Base-by-base conservation (phyloP, 176 grass and related monocot species). In the Thalia dealbata region DNA sequence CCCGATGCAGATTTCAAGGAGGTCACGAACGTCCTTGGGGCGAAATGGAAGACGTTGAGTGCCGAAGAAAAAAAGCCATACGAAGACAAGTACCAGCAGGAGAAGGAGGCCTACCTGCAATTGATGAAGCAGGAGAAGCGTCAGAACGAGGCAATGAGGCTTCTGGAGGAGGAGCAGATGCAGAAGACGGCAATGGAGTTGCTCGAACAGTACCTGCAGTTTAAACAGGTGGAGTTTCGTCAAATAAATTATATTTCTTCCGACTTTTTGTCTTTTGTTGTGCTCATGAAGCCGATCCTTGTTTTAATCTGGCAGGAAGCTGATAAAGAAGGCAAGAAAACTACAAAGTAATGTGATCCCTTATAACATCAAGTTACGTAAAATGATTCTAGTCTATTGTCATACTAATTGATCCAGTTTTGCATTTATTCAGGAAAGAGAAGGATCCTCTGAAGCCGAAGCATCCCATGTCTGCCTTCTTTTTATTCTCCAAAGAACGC, bases 401-500 rank as follows among this genome's bases (percentile, higher is more conserved):
- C 22, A 50, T 12, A 25, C 35, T 51, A 23, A 50, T 1, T 62
- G 54, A 76, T 41, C 5, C 29, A 6, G 23, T 32, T 21, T 24
- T 25, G 16, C 14, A 13, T 58, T 3, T 69, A 14, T 64, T 43
- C 55, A 97, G 86, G 87, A 88, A 93, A 79, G 81, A 83, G 42
- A 99, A 93, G 74, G 95, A 91, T 72, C 95, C 95, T 21, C 52
- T 81, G 25, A 97, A 82, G 76, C 95, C 87, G 59, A 99, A 93
- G 79, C 85, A 88, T 29, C 87, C 90, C 25, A 86, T 91, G 95
- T 79, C 89, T 7, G 90, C 90, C 16, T 99, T 87, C 81, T 88
- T 93, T 35, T 19, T 93, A 65, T 99, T 91, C 73, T 75, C 87
- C 0, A 84, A 88, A 68, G 85, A 93, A 81, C 78, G 81, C 59